Conservation (phyloP, 352 stramenopile genomes). For the Globisporangium perplexum region DNA sequence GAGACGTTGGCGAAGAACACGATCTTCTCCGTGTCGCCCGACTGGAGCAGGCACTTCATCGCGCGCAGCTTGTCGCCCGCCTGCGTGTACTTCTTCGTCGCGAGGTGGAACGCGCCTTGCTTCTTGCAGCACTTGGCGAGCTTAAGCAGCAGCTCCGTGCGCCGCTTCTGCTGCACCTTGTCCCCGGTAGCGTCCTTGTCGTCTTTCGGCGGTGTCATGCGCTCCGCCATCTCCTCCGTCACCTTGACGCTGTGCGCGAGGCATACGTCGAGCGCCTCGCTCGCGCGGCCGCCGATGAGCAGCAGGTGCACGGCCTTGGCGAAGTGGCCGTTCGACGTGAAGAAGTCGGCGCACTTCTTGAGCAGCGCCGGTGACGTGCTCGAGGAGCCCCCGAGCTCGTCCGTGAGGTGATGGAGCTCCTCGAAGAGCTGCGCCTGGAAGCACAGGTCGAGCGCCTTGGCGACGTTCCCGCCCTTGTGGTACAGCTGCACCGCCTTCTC, state of each 20-base stretch:
- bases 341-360: conserved; percentile 91
- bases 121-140: conserved; percentile 91
- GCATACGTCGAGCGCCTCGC: conserved; percentile 88
- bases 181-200: conserved; percentile 30
- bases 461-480: conserved; percentile 88
- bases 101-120: conserved; percentile 89
- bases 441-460: conserved; percentile 91
- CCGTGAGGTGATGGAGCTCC: conserved; percentile 80
- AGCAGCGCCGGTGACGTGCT: conserved; percentile 81
- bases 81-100: conserved; percentile 96
- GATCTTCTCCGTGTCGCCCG: conserved; percentile 93
- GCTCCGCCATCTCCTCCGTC: conserved; percentile 90
- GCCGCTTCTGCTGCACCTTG: conserved; percentile 41
- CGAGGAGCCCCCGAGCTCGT: conserved; percentile 59
- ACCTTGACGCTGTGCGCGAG: conserved; percentile 87
- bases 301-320: conserved; percentile 90
- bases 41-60: conserved; percentile 95
- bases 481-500: conserved; percentile 94
- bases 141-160: conserved; percentile 84
- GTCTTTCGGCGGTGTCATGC: conserved; percentile 87
- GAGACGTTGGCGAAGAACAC: conserved; percentile 93
- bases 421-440: conserved; percentile 89
- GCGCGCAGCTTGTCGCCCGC: conserved; percentile 89
- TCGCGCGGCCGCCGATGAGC: conserved; percentile 59
- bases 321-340: conserved; percentile 88